Evolutionary conservation across 208 protist species (phyloP).

Genomic region (Trypanosoma theileri): DNA sequence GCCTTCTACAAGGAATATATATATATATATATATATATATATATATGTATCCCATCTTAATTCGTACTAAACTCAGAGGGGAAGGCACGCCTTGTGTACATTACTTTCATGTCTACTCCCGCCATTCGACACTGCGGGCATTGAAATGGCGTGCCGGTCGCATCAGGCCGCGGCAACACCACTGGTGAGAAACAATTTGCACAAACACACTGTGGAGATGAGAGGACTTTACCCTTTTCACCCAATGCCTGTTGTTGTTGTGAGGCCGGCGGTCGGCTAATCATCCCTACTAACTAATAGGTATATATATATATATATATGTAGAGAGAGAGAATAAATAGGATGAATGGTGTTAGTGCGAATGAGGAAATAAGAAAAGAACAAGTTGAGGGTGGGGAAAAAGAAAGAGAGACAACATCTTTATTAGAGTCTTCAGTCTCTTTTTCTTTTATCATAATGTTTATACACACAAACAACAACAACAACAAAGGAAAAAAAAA

Average conservation of each 20-base stretch:
- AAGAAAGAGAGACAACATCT: too few relatives aligned
- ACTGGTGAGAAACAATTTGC: slow-evolving; percentile 68
- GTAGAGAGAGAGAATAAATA: not conserved
- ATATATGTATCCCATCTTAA: too few relatives aligned
- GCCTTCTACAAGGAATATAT: too few relatives aligned
- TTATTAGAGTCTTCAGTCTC: too few relatives aligned
- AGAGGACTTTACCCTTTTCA: not conserved
- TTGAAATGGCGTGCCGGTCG: slow-evolving; percentile 62
- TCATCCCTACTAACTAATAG: slow-evolving; percentile 9
- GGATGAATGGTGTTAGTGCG: too few relatives aligned
- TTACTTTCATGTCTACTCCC: slow-evolving; percentile 74
- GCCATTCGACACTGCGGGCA: slow-evolving; percentile 79
- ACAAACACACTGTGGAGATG: slow-evolving; percentile 63
- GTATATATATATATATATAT: too few relatives aligned
- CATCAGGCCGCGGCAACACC: slow-evolving; percentile 53
- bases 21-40: too few relatives aligned
- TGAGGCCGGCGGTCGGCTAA: slow-evolving; percentile 8
- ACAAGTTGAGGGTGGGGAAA: too few relatives aligned
- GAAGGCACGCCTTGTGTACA: slow-evolving; percentile 72
- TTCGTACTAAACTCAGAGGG: slow-evolving; percentile 80
- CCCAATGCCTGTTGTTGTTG: slow-evolving; percentile 5
- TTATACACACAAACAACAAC: too few relatives aligned
- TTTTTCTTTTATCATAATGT: too few relatives aligned
- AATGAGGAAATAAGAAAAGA: too few relatives aligned
- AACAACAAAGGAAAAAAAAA: too few relatives aligned